Base-by-base conservation (phyloP, 257 asterid species). In the Solanum verrucosum region DNA sequence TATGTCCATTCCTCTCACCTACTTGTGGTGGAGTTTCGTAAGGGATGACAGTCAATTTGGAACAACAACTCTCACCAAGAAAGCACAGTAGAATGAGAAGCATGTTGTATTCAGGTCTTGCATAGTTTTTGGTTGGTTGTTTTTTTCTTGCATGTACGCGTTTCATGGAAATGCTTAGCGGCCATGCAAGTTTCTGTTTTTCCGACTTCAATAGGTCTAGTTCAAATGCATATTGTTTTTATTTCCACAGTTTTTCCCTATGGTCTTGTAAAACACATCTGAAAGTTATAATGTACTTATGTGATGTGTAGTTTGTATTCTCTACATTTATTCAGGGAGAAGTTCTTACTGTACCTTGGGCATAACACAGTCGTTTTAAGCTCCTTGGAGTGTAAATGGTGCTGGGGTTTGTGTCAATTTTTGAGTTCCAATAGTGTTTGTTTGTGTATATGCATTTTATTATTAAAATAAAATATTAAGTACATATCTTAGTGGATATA, bases 11-110 rank as follows among this genome's bases (percentile, higher is more conserved):
- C 98, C 98, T 2, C 93, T 96, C 23, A 90, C 96, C 40, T 96
- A 93, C 89, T 89, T 95, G 4, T 93, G 96, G 95, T 95, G 98
- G 99, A 96, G 98, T 89, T 96, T 96, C 40, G 93, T 90, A 44
- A 89, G 94, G 91, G 98, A 95, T 46, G 99, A 95, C 85, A 92
- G 95, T 21, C 98, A 93, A 92, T 91, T 90, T 89, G 89, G 96
- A 89, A 94, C 98, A 52, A 88, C 91, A 11, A 40, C 65, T 84
- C 95, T 95, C 84, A 75, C 90, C 91, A 94, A 93, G 93, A 96
- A 96, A 93, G 82, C 88, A 2, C 89, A 93, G 93, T 94, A 92
- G 88, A 70, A 23, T 82, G 35, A 70, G 37, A 29, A 52, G 42
- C 29, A 81, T 6, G 42, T 6, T 52, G 44, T 49, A 81, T 81